Evolutionary conservation across 2,329 filamentous ascomycete genomes (phyloP), one percentile per base, ranked within the genome.

Genomic region (Microdochium paspali): DNA sequence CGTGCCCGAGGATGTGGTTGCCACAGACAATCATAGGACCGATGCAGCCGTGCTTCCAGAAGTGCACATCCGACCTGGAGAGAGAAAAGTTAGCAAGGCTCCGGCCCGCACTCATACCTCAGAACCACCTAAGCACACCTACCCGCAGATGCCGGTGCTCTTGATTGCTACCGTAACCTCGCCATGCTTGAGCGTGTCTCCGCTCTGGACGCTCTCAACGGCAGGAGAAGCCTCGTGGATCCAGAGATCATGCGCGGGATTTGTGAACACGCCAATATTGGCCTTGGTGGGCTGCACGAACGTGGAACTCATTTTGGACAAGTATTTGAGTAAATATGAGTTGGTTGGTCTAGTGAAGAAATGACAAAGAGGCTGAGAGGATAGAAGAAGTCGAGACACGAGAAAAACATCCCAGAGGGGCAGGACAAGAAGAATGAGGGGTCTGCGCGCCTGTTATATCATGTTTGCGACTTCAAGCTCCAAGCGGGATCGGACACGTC

Each of bases 61-160:
- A 97, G 71, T 97, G 91, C 48, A 97, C 84, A 67, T 96, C 90
- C 51, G 88, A 95, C 49, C 87, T 91, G 58, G 46, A 10, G 23
- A n/a, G n/a, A 20, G 46, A 44, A 46, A 30, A 21, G 51, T 60
- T 30, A 58, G 48, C 31, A 23, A n/a, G 18, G 35, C 18, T 20
- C 10, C 6, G 5, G 10, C n/a, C 12, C 35, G 35, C 6, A 13
- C 7, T 13, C 35, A 40, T 18, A 12, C 35, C 15, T 21, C 35
- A 12, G 18, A 7, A n/a, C 5, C 12, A 20, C 23, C 18, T 18
- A 4, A 21, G 26, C 26, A 20, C 35, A 64, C 68, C 57, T 73
- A 93, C 80, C 91, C 91, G 74, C 93, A 97, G 60, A 97, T 97
- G 49, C 93, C 93, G 7, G 91, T 96, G 69, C 87, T 95, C 69